Base-by-base conservation (phyloP, 208 protist genomes). In the Trichomonas vaginalis region DNA sequence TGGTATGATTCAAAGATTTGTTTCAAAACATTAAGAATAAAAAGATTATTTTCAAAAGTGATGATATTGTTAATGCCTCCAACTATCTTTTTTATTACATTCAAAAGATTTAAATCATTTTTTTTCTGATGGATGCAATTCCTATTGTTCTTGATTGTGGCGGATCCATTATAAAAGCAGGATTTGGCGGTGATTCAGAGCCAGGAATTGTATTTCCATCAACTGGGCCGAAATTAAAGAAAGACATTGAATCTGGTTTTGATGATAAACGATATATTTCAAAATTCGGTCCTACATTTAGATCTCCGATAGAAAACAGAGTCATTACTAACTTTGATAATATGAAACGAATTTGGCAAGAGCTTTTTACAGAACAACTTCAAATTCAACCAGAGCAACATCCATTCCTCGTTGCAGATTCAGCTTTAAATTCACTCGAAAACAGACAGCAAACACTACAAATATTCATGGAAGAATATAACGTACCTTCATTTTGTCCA, bases 241-340 rank as follows among this genome's bases (percentile, higher is more conserved):
- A 98, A 96, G 96, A 97, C 86, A 97, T 98, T 56, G 98, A 61
- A 95, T 9, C 8, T 15, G 35, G 8, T 86, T 35, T 47, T 39
- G 23, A 95, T 39, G n/a, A 95, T 95, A 56, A 47, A 49, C 9
- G 46, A 39, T 37, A 61, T 95, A 15, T 35, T 95, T 35, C 40
- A n/a, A 95, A 47, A 51, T 47, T 47, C n/a, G 35, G 35, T 3
- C 79, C 96, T 97, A 15, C 98, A 98, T 96, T 99, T 42, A 98
- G 98, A 96, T 98, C 98, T 96, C 98, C 98, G 70, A 99, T 99
- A 87, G 56, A 96, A 82, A 37, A 95, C 47, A 27, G 98, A 61
- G 98, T 98, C 92, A 98, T 99, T 42, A 98, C 98, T 96, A 99
- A 99, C 97, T 99, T 98, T 98, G 98, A 99, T 95, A 98, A 99